These are phyloP conservation scores for Suillus bovinus DNA, from an alignment of 768 basidiomycete genomes.

Conservation along the genomic window DNA sequence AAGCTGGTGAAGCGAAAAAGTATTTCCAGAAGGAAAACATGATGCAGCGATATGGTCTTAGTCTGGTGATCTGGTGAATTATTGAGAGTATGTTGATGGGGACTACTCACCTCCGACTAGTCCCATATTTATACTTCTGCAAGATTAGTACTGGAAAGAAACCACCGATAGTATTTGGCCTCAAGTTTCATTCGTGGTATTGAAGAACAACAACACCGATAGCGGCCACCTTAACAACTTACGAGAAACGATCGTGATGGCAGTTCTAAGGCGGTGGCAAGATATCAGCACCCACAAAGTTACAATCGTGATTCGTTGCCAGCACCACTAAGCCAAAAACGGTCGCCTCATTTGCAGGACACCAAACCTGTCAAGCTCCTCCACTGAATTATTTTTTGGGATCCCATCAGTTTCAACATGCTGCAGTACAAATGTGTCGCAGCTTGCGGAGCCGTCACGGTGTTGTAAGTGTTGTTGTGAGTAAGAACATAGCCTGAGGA, in stretches of 20 bases:
- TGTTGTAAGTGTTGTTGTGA: neutral
- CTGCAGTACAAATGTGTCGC: neutral
- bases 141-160: neutral
- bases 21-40: neutral
- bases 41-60: neutral
- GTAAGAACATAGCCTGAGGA: neutral
- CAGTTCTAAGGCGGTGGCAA: neutral
- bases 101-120: neutral
- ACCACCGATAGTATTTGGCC: neutral
- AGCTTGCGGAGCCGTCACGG: neutral
- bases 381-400: too few species aligned
- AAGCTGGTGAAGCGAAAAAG: neutral
- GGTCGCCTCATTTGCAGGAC: too few species aligned
- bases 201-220: neutral
- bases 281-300: neutral
- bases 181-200: neutral
- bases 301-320: too few species aligned
- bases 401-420: too few species aligned
- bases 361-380: too few species aligned
- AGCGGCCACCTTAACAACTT: neutral
- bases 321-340: too few species aligned
- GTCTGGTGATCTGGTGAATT: neutral
- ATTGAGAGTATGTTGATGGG: neutral
- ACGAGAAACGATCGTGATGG: neutral
- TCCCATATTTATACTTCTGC: neutral